phyloP scores from a whole-genome alignment of 2,329 filamentous ascomycete genomes.

The Nemania sp. region DNA sequence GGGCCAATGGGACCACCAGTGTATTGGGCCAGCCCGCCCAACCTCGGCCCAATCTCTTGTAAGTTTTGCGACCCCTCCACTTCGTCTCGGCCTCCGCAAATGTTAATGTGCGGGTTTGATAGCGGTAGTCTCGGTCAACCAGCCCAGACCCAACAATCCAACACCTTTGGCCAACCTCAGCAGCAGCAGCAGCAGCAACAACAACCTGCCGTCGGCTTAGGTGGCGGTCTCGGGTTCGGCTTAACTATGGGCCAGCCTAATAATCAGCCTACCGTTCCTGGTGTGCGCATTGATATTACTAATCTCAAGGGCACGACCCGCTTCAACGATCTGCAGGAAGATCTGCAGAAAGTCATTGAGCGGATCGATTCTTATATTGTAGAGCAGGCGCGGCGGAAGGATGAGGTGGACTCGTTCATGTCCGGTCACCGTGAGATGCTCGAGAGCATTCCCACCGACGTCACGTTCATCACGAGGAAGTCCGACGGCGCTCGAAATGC shows the following conservation, averaged over 20 bases:
- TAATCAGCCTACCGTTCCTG: conserved; percentile 63
- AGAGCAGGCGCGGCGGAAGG: conserved; percentile 75
- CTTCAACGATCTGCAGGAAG: conserved; percentile 85
- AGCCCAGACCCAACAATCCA: conserved; percentile 27
- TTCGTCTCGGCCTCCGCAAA: background rate
- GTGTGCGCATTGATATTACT: conserved; percentile 76
- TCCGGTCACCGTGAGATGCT: conserved; percentile 59
- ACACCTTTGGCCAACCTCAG: conserved; percentile 26
- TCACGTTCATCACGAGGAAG: conserved; percentile 49
- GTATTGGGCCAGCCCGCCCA: conserved; percentile 33
- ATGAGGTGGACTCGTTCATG: conserved; percentile 72
- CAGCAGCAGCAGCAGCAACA: conserved; percentile 29
- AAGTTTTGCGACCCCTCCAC: conserved; percentile 20
- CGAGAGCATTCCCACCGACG: conserved; percentile 51
- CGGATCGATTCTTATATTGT: conserved; percentile 79
- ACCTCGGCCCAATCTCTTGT: conserved; percentile 39
- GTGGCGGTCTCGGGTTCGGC: conserved; percentile 37
- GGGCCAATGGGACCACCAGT: conserved; percentile 11
- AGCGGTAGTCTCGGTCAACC: conserved; percentile 29
- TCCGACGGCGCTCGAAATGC: conserved; percentile 49
- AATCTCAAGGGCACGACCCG: conserved; percentile 85
- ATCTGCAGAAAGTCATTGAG: conserved; percentile 77
- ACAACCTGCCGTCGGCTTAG: conserved; percentile 29
- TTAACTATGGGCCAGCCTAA: conserved; percentile 54
- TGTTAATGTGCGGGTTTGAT: conserved; percentile 8